Conservation (phyloP, 257 asterid species). For the Verbascum thapsus region DNA sequence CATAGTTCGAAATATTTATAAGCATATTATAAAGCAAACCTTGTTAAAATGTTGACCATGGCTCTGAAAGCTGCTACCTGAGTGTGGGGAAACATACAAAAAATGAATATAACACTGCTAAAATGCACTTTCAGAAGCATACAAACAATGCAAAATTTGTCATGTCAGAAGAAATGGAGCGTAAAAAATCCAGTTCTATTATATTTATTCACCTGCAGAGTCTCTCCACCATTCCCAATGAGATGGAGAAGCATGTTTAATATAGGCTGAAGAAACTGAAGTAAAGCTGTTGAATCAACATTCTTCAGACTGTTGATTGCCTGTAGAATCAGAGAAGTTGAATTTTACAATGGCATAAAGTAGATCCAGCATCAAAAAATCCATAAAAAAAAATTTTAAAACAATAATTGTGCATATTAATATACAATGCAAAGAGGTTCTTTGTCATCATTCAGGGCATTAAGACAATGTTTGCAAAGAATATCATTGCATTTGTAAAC, state of each 20-base stretch:
- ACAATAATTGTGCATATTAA: conserved; percentile 15
- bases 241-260: conserved; percentile 99
- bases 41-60: conserved; percentile 96
- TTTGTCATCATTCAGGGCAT: conserved; percentile 26
- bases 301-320: conserved; percentile 98
- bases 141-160: conserved; percentile 22
- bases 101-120: conserved; percentile 23
- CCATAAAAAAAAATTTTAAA: conserved; percentile 1
- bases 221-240: conserved; percentile 98
- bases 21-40: conserved; percentile 48
- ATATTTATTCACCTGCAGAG: conserved; percentile 71
- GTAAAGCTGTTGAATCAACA: conserved; percentile 97
- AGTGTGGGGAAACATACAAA: conserved; percentile 35
- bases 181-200: conserved; percentile 13
- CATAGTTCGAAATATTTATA: conserved; percentile 17
- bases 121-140: conserved; percentile 23
- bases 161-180: conserved; percentile 20
- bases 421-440: conserved; percentile 14
- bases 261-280: conserved; percentile 97
- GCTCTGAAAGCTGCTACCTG: conserved; percentile 99
- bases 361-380: conserved; percentile 24
- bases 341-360: conserved; percentile 27
- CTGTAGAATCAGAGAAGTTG: conserved; percentile 47
- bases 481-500: background rate
- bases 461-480: conserved; percentile 3